These are phyloP conservation scores for Penicillium coffeae DNA, from an alignment of 495 filamentous ascomycete genomes.

Conservation along the genomic window DNA sequence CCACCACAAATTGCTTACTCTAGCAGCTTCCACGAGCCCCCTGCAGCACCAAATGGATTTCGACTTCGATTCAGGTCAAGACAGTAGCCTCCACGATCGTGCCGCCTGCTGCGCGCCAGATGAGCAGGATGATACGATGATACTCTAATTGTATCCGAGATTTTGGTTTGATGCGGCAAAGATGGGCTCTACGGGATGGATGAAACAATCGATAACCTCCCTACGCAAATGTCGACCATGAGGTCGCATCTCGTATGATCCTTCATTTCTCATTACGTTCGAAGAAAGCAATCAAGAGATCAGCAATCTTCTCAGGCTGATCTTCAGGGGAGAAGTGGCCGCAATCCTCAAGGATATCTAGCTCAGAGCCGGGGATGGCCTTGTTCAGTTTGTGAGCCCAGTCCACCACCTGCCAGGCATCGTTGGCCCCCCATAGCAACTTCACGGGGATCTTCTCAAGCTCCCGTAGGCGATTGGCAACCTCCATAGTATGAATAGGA, in stretches of 20 bases:
- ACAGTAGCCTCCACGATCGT: not conserved
- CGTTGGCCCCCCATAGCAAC: constrained; percentile 11
- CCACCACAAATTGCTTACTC: constrained; percentile 22
- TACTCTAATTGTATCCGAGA: no score
- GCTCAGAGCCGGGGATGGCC: constrained; percentile 7
- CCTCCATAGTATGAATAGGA: constrained; percentile 13
- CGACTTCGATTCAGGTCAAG: not conserved
- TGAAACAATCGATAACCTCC: not conserved
- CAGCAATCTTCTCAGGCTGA: constrained; percentile 6
- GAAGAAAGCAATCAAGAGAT: not conserved
- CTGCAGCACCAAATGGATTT: not conserved
- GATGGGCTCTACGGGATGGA: no score
- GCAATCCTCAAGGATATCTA: constrained; percentile 7
- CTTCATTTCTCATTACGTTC: not conserved
- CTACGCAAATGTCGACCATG: no score
- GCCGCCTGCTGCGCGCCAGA: not conserved
- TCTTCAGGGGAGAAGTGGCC: constrained; percentile 15
- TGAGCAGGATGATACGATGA: not conserved
- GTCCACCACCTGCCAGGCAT: constrained; percentile 11
- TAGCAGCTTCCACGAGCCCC: constrained; percentile 2
- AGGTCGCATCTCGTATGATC: not conserved
- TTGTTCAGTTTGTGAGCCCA: constrained; percentile 10
- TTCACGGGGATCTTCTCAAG: constrained; percentile 9
- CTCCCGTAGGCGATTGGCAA: constrained; percentile 1
- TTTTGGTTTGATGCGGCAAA: not conserved